phyloP scores from a whole-genome alignment of 257 asterid genomes.

The Fraxinus quadrangulata region DNA sequence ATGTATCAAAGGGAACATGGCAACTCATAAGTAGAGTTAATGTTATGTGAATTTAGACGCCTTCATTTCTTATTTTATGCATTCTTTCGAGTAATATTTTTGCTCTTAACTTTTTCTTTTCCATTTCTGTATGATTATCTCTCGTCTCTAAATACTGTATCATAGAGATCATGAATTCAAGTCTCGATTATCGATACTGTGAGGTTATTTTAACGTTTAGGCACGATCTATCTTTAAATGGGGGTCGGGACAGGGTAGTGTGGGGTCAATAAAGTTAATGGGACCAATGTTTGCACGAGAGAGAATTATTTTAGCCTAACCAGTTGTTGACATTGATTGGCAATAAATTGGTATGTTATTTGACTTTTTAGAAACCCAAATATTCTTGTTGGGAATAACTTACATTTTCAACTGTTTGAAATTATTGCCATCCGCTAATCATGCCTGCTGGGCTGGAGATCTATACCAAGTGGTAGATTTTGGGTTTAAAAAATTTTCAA shows the following conservation, averaged over 20 bases:
- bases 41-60: background rate
- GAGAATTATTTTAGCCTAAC: background rate
- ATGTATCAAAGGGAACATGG: background rate
- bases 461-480: background rate
- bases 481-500: too few species aligned
- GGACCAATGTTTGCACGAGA: too few species aligned
- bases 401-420: background rate
- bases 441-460: conserved; percentile 15
- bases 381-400: background rate
- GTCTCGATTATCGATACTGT: too few species aligned
- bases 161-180: too few species aligned
- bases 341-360: background rate
- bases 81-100: too few species aligned
- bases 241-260: too few species aligned
- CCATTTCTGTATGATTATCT: too few species aligned
- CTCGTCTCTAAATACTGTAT: too few species aligned
- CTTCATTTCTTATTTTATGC: background rate
- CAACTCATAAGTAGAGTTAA: background rate
- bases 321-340: conserved; percentile 5
- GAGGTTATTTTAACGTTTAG: too few species aligned
- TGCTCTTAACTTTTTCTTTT: background rate
- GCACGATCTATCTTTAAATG: too few species aligned
- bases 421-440: conserved; percentile 30
- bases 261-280: too few species aligned
- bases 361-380: background rate